Evolutionary conservation across 352 stramenopile genomes (phyloP).

Genomic region (Sclerospora graminicola): DNA sequence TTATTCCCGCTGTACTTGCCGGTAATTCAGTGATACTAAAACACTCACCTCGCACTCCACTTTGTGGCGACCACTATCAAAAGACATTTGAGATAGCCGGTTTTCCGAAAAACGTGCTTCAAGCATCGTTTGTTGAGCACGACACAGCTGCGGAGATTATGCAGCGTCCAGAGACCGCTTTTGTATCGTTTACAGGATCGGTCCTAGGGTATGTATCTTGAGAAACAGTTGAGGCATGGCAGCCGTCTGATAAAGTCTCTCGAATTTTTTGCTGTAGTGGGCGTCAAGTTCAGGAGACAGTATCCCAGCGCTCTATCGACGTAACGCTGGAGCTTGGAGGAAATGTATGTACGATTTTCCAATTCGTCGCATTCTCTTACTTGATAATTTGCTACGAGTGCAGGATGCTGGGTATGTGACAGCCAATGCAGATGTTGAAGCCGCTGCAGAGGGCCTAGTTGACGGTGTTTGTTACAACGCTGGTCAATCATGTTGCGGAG

Average conservation of each 20-base stretch:
- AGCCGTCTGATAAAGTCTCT: neutral
- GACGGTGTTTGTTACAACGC: slow-evolving; percentile 80
- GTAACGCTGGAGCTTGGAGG: slow-evolving; percentile 77
- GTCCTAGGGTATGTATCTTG: slow-evolving; percentile 39
- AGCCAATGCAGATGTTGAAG: slow-evolving; percentile 47
- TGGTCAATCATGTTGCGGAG: slow-evolving; percentile 74
- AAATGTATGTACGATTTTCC: slow-evolving; percentile 29
- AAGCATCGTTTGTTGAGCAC: slow-evolving; percentile 59
- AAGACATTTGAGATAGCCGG: slow-evolving; percentile 56
- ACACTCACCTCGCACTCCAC: slow-evolving; percentile 67
- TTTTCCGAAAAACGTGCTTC: slow-evolving; percentile 54
- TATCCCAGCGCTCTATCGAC: slow-evolving; percentile 58
- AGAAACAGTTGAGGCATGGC: neutral
- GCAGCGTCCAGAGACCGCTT: slow-evolving; percentile 50
- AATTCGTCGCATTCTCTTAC: slow-evolving; percentile 1
- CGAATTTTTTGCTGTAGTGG: slow-evolving; percentile 26
- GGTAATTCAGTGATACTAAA: slow-evolving; percentile 78
- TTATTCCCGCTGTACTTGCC: slow-evolving; percentile 72
- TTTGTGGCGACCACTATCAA: slow-evolving; percentile 68
- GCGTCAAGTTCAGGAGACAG: slow-evolving; percentile 48
- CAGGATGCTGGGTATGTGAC: slow-evolving; percentile 73
- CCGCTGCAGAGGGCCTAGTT: slow-evolving; percentile 57
- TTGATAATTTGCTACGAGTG: neutral
- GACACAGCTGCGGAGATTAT: slow-evolving; percentile 60
- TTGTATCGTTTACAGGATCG: slow-evolving; percentile 80